A percentile compares a stretch with the other conserved stretches of the same genome.
phyloP scores from a whole-genome alignment of 805 yeast genomes.

The Spathaspora gorwiae region DNA sequence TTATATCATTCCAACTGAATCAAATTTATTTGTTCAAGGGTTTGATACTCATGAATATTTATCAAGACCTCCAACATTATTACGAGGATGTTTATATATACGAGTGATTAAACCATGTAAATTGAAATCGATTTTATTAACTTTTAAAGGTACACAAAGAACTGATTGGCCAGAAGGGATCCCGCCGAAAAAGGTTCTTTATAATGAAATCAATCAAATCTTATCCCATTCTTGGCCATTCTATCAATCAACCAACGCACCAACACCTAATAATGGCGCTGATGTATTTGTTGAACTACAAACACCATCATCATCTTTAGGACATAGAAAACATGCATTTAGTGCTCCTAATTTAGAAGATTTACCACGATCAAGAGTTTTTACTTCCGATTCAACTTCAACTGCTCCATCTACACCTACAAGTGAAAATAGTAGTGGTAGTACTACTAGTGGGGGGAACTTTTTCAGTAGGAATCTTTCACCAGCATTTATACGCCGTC shows the following conservation, averaged over 20 bases:
- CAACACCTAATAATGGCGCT: conserved; percentile 40
- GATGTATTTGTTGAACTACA: conserved; percentile 34
- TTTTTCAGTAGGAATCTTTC: conserved; percentile 22
- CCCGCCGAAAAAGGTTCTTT: conserved; percentile 77
- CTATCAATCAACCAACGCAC: conserved; percentile 13
- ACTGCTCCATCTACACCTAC: neutral
- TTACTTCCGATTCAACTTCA: conserved; percentile 1
- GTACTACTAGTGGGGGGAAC: conserved; percentile 11
- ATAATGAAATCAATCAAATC: conserved; percentile 59
- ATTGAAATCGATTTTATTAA: conserved; percentile 57
- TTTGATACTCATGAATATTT: conserved; percentile 61
- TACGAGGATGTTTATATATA: conserved; percentile 74
- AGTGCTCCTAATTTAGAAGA: neutral
- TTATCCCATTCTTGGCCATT: conserved; percentile 91
- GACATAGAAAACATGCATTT: neutral
- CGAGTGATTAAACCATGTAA: conserved; percentile 69
- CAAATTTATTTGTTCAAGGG: conserved; percentile 75
- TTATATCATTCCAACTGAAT: conserved; percentile 76
- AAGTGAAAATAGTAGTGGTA: neutral
- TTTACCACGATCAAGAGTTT: conserved; percentile 1
- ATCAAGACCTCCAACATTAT: conserved; percentile 68
- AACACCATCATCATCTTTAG: neutral
- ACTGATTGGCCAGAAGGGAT: conserved; percentile 99
- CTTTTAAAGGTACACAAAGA: conserved; percentile 62
- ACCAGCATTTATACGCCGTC: conserved; percentile 23